These are phyloP conservation scores for Amylocarpus encephaloides DNA, from an alignment of 2,329 filamentous ascomycete genomes.

Conservation along the genomic window DNA sequence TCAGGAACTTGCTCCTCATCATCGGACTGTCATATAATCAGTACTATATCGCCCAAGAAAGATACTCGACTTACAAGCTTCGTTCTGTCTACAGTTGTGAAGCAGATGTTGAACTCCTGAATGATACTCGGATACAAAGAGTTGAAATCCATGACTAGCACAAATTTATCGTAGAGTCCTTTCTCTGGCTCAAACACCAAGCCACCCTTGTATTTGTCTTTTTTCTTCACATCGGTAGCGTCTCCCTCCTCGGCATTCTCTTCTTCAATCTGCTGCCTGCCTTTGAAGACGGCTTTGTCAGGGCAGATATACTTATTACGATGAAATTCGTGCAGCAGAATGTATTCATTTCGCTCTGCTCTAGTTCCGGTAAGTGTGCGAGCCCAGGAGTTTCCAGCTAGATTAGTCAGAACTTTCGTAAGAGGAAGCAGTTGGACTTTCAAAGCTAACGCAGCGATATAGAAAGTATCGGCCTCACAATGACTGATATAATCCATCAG, in stretches of 20 bases:
- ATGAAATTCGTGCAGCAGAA: constrained; percentile 94
- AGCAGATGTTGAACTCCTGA: constrained; percentile 99
- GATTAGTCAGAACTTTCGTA: constrained; percentile 90
- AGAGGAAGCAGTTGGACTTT: constrained; percentile 87
- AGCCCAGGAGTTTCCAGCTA: constrained; percentile 97
- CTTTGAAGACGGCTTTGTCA: constrained; percentile 81
- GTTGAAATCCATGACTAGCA: constrained; percentile 99
- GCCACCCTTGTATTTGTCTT: constrained; percentile 98
- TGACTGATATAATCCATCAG: constrained; percentile 91
- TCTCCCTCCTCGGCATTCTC: constrained; percentile 60
- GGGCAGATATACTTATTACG: constrained; percentile 97
- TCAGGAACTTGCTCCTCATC: constrained; percentile 87
- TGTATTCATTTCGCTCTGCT: constrained; percentile 97
- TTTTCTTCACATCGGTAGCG: constrained; percentile 78
- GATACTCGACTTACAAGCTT: constrained; percentile 51
- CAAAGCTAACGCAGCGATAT: constrained; percentile 83
- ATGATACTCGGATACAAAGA: constrained; percentile 99
- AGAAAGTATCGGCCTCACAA: constrained; percentile 92
- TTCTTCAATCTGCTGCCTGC: constrained; percentile 66
- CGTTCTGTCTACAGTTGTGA: constrained; percentile 86
- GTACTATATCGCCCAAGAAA: background rate
- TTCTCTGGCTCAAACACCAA: constrained; percentile 97
- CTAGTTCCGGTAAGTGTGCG: constrained; percentile 91
- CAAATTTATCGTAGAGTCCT: constrained; percentile 95
- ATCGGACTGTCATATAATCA: constrained; percentile 46